Evolutionary conservation across 768 basidiomycete species (phyloP).

Genomic region (Boletus speciosus): DNA sequence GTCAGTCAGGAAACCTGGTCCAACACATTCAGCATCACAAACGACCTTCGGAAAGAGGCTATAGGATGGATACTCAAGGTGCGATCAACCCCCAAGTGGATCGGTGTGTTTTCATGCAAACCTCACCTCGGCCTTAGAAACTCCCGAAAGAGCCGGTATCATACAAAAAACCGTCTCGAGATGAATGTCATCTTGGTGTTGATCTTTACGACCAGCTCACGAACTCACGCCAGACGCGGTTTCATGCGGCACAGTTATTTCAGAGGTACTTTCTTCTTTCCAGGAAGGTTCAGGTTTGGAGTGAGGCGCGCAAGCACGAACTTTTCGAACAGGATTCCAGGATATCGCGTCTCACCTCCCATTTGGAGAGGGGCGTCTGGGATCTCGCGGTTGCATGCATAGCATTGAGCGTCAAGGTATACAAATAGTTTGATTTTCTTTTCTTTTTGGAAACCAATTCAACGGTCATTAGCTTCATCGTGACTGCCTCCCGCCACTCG

Average conservation of each 20-base stretch:
- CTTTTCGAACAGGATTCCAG: not conserved
- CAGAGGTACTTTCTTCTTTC: constrained; percentile 51
- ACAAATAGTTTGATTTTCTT: not conserved
- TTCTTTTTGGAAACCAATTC: not conserved
- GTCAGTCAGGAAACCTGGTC: constrained; percentile 13
- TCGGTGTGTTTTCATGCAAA: not conserved
- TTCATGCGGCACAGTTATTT: constrained; percentile 63
- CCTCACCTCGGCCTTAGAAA: constrained; percentile 3
- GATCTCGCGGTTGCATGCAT: constrained; percentile 57
- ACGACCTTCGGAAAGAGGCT: constrained; percentile 33
- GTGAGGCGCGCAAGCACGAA: not conserved
- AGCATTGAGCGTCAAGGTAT: constrained; percentile 60
- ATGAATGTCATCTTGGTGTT: not conserved
- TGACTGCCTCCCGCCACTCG: constrained; percentile 55
- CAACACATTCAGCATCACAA: constrained; percentile 30
- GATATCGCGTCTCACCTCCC: not conserved
- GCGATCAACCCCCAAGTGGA: not conserved
- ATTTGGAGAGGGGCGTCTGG: constrained; percentile 44
- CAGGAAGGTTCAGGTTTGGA: constrained; percentile 13
- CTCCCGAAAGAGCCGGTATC: constrained; percentile 1
- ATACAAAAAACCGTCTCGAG: not conserved
- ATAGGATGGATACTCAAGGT: constrained; percentile 49
- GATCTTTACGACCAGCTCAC: constrained; percentile 50
- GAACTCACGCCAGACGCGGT: constrained; percentile 55
- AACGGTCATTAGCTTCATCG: constrained; percentile 51